Evolutionary conservation across 805 yeast genomes (phyloP).

Genomic region (Hanseniaspora occidentalis): DNA sequence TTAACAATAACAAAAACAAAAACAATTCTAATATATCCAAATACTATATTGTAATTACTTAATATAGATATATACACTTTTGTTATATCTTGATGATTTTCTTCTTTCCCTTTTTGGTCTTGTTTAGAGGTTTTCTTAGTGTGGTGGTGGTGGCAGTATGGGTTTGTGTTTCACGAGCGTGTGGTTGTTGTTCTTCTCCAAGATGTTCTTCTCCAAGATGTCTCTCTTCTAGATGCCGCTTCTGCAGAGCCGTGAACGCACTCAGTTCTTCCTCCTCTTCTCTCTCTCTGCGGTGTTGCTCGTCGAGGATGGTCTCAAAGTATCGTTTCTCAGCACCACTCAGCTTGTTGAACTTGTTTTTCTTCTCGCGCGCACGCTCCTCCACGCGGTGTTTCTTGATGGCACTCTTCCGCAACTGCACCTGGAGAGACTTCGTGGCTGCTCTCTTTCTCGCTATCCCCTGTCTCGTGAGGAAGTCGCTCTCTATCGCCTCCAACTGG

Average conservation of each 20-base stretch:
- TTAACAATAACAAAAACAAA: too few relatives aligned
- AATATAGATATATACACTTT: too few relatives aligned
- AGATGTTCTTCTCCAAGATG: too few relatives aligned
- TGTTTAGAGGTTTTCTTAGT: too few relatives aligned
- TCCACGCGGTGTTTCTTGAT: conserved; percentile 17
- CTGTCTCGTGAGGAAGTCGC: conserved; percentile 12
- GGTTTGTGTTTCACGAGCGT: too few relatives aligned
- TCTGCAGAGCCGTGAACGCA: conserved; percentile 6
- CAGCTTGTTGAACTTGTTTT: conserved; percentile 20
- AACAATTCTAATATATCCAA: too few relatives aligned
- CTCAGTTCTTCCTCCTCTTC: conserved; percentile 7
- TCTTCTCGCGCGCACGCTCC: conserved; percentile 13
- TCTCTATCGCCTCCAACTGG: conserved; percentile 8
- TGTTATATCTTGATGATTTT: too few relatives aligned
- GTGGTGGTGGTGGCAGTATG: too few relatives aligned
- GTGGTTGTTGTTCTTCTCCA: too few relatives aligned
- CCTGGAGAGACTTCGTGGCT: conserved; percentile 19
- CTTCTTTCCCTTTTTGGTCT: too few relatives aligned
- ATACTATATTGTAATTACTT: too few relatives aligned
- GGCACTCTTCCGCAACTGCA: conserved; percentile 20
- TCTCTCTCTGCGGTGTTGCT: not conserved
- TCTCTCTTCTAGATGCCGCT: too few relatives aligned
- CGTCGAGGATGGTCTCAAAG: conserved; percentile 5
- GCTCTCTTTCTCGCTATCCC: conserved; percentile 14
- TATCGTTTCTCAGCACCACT: conserved; percentile 15